phyloP scores from a whole-genome alignment of 257 asterid genomes.

The Nicotiana obtusifolia region DNA sequence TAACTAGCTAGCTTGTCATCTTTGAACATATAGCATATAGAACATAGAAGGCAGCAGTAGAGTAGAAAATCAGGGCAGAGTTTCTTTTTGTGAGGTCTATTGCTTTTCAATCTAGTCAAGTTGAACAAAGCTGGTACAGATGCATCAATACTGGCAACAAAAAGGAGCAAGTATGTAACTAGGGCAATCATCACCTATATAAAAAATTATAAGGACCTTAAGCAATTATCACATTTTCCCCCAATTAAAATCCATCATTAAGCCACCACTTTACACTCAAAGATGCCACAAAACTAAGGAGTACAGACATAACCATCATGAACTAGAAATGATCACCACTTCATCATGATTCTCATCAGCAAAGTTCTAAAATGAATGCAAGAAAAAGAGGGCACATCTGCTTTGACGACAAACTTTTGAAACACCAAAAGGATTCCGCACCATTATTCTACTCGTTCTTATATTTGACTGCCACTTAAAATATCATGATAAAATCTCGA shows the following conservation, averaged over 20 bases:
- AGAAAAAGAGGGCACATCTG: neutral
- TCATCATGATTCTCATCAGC: neutral
- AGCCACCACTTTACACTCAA: neutral
- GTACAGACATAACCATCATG: neutral
- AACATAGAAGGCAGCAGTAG: neutral
- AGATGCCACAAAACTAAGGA: neutral
- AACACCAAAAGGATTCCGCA: neutral
- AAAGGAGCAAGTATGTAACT: neutral
- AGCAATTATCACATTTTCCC: neutral
- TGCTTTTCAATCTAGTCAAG: constrained; percentile 5
- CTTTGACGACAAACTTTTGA: neutral
- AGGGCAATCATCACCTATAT: neutral
- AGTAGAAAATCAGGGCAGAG: neutral
- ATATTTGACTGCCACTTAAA: neutral
- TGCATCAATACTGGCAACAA: neutral
- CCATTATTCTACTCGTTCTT: neutral
- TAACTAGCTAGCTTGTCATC: neutral
- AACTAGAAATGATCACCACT: neutral
- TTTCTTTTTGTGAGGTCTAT: neutral
- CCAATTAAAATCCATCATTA: neutral
- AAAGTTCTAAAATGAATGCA: neutral
- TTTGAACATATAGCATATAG: neutral
- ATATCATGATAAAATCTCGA: neutral
- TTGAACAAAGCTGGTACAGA: neutral
- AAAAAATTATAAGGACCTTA: neutral